Base-by-base conservation (phyloP, 129 eudicot genomes). In the Tanacetum coccineum region DNA sequence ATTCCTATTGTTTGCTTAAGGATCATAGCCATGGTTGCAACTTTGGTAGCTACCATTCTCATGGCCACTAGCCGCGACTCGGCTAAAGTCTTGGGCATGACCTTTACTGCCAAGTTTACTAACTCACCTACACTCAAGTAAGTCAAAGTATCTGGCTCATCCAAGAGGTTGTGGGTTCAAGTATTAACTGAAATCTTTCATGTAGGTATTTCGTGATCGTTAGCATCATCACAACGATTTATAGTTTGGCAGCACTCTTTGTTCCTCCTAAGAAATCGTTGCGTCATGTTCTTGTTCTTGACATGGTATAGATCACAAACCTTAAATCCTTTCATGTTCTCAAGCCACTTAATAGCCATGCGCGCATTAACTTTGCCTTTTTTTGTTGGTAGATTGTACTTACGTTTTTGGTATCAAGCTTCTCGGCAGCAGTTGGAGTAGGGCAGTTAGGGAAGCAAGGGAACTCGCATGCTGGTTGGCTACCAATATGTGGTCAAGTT, bases 401-500 rank as follows among this genome's bases (percentile, higher is more conserved):
- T 32, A 62, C 84, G 40, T 53, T 93, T 72, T 64, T 93, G 66
- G 81, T 81, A 47, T 88, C 98, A 19, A 81, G 89, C 75, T 63
- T 84, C 56, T 86, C 98, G n/a, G 87, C 96, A 15, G 89, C 95
- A 21, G 63, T 93, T 44, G 98, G 96, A 8, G 84, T 88, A 56
- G 95, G 83, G 22, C 88, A 86, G 18, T 79, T 93, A 67, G 98
- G 91, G 66, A 88, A 86, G 74, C 73, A 83, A 21, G 96, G 98
- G 71, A 93, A 93, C 53, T 67, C 74, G 1, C 87, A 88, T 60
- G 98, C 98, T 0, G 96, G 96, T 28, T 93, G 98, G 98, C 85
- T 88, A 45, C 98, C 98, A 0, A 88, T 93, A 18, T 93, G 98
- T 66, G 91, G 74, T 10, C 98, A 88, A 78, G 98, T 93, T 49